Evolutionary conservation across 768 basidiomycete species (phyloP).

Genomic region (Hirschioporus abietinus): DNA sequence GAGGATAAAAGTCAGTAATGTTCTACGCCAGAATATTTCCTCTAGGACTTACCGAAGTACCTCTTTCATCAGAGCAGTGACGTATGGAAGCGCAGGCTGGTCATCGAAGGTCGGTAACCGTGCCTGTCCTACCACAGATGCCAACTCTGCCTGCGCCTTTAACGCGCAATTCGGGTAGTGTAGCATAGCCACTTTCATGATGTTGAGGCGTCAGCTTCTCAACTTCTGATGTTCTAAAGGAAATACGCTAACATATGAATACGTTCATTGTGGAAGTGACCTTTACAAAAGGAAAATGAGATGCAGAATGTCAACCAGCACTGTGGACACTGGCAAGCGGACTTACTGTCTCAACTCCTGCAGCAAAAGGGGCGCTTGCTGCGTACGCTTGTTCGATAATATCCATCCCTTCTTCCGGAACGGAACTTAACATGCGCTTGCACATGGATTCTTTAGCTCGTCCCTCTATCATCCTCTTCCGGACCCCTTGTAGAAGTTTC

Average conservation of each 20-base stretch:
- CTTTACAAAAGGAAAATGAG: conserved; percentile 13
- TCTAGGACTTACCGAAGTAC: conserved; percentile 6
- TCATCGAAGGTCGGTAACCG: conserved; percentile 16
- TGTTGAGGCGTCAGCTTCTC: not conserved
- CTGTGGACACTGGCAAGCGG: not conserved
- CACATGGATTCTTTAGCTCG: not conserved
- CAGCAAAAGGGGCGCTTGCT: conserved; percentile 40
- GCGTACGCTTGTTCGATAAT: conserved; percentile 42
- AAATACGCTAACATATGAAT: conserved; percentile 26
- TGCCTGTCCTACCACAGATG: conserved; percentile 12
- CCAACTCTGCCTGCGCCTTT: conserved; percentile 15
- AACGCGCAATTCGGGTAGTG: conserved; percentile 12
- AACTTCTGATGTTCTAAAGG: not conserved
- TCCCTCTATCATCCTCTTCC: conserved; percentile 33
- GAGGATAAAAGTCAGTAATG: not conserved
- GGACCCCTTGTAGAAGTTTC: conserved; percentile 37
- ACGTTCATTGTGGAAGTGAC: conserved; percentile 18
- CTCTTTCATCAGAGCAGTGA: conserved; percentile 15
- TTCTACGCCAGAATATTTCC: not conserved
- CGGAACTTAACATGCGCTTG: conserved; percentile 15
- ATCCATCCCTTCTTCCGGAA: conserved; percentile 33
- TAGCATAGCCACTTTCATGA: conserved; percentile 7
- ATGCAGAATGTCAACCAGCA: not conserved
- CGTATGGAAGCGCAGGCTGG: conserved; percentile 11
- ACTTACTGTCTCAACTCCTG: conserved; percentile 40